These are phyloP conservation scores for Lasiodiplodia theobromae DNA, from an alignment of 2,329 filamentous ascomycete genomes.

Conservation along the genomic window DNA sequence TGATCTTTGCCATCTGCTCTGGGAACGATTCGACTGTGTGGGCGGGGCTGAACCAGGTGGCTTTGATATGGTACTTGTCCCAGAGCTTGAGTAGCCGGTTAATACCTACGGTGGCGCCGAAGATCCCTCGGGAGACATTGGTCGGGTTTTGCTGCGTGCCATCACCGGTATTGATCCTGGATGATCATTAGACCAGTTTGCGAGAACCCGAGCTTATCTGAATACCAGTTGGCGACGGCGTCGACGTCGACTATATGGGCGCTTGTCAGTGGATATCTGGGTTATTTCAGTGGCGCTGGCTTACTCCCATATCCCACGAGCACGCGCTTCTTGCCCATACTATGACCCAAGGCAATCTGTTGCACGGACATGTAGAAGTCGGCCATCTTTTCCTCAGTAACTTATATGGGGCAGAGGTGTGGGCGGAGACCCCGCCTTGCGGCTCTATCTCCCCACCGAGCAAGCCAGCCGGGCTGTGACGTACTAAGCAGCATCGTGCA, in stretches of 20 bases:
- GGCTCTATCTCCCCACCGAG: neutral
- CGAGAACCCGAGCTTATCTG: neutral
- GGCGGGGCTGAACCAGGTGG: slow-evolving; percentile 52
- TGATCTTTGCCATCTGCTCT: slow-evolving; percentile 54
- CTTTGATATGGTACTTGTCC: slow-evolving; percentile 51
- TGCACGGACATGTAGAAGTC: slow-evolving; percentile 18
- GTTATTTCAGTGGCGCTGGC: neutral
- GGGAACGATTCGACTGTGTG: slow-evolving; percentile 58
- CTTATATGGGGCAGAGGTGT: neutral
- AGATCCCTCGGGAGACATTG: slow-evolving; percentile 50
- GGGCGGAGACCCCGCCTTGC: neutral
- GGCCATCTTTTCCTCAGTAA: neutral
- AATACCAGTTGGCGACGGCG: slow-evolving; percentile 46
- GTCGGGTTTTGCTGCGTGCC: slow-evolving; percentile 48
- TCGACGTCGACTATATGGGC: slow-evolving; percentile 47
- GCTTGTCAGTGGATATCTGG: neutral
- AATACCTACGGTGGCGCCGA: slow-evolving; percentile 50
- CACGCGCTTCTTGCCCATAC: slow-evolving; percentile 45
- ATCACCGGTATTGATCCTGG: slow-evolving; percentile 51
- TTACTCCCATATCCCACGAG: slow-evolving; percentile 48
- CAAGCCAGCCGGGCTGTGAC: neutral
- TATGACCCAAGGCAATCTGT: slow-evolving; percentile 26
- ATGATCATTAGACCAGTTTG: neutral
- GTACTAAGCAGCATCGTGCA: neutral
- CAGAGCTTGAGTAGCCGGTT: slow-evolving; percentile 51